Conservation (phyloP, 2,329 filamentous ascomycete species). For the Raffaelea arxii region DNA sequence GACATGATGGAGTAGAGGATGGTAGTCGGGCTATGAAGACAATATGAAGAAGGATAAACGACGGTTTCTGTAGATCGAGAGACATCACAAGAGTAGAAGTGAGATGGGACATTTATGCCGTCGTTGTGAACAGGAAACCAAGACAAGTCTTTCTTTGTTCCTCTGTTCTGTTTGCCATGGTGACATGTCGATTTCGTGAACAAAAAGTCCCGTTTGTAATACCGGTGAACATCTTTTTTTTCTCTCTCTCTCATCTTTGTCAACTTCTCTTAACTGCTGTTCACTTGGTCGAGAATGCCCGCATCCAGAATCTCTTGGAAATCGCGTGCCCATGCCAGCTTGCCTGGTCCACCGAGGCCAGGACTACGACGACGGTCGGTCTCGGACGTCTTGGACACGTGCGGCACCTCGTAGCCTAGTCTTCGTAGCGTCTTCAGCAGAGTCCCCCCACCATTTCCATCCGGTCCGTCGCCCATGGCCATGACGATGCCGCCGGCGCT, state of each 20-base stretch:
- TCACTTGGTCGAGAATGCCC: slow-evolving; percentile 3
- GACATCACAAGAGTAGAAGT: no score
- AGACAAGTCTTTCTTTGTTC: neutral
- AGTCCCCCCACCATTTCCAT: slow-evolving; percentile 13
- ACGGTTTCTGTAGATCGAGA: neutral
- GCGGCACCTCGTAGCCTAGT: slow-evolving; percentile 27
- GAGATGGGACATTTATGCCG: no score
- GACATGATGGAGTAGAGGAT: neutral
- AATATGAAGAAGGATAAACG: neutral
- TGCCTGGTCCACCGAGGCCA: slow-evolving; percentile 4
- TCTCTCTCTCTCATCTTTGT: neutral
- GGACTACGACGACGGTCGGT: neutral
- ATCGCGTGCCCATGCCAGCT: slow-evolving; percentile 31
- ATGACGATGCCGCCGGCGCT: slow-evolving; percentile 35
- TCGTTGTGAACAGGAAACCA: neutral
- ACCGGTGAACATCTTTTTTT: neutral
- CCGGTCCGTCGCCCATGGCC: slow-evolving; percentile 18
- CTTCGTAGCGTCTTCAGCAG: slow-evolving; percentile 27
- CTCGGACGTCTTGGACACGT: slow-evolving; percentile 18
- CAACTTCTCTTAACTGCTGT: neutral
- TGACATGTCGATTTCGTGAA: neutral
- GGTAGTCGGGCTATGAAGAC: neutral
- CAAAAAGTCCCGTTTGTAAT: neutral
- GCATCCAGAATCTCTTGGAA: slow-evolving; percentile 30
- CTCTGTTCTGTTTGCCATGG: neutral